phyloP scores from a whole-genome alignment of 2,329 filamentous ascomycete species.

The Aspergillus awamori region DNA sequence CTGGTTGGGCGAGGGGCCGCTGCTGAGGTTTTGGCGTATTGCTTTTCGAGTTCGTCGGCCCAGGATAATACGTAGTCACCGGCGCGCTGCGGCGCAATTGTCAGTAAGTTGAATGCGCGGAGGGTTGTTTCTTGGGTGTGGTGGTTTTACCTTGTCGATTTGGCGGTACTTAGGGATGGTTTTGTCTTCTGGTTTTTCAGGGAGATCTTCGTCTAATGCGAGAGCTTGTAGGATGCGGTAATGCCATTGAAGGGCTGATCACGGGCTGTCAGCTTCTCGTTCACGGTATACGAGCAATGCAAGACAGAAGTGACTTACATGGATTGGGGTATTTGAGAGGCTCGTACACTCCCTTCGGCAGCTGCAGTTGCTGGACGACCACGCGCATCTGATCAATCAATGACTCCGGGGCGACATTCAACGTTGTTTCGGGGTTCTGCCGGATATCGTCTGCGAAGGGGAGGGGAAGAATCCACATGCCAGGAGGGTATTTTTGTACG shows the following conservation, averaged over 20 bases:
- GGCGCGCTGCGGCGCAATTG: conserved; percentile 57
- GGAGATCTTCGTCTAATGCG: conserved; percentile 87
- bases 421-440: conserved; percentile 65
- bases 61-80: conserved; percentile 79
- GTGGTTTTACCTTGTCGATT: conserved; percentile 68
- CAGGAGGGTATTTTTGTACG: conserved; percentile 74
- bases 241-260: conserved; percentile 84
- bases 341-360: conserved; percentile 83
- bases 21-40: conserved; percentile 51
- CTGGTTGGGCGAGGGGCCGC: conserved; percentile 42
- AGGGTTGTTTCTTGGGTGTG: not conserved
- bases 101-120: not conserved
- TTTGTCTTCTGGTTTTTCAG: conserved; percentile 72
- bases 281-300: not conserved
- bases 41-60: conserved; percentile 67
- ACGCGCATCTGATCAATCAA: conserved; percentile 80
- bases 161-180: conserved; percentile 83
- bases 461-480: conserved; percentile 84
- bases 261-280: conserved; percentile 5
- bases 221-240: conserved; percentile 91
- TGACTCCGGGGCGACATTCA: conserved; percentile 64
- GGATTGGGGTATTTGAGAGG: conserved; percentile 89
- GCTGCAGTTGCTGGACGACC: conserved; percentile 81
- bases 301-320: conserved; percentile 31
- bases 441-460: conserved; percentile 90